Conservation (phyloP, 192 early-diverging fungal genomes). For the Backusella mclennaniae region DNA sequence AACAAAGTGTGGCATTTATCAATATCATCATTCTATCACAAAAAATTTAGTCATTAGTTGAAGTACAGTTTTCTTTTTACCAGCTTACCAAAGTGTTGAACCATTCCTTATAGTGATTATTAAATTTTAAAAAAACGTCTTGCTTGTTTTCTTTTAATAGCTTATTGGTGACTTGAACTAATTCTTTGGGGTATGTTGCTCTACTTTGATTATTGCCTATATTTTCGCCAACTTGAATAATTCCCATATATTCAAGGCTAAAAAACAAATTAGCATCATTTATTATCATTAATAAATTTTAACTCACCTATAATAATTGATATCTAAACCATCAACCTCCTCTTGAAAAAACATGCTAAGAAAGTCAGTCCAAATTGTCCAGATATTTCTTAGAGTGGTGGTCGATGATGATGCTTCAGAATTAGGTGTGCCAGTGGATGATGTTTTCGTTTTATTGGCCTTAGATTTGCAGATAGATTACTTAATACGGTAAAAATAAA, state of each 20-base stretch:
- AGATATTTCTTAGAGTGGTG: background rate
- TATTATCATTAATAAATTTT: constrained; percentile 8
- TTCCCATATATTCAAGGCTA: background rate
- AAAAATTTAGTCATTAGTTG: background rate
- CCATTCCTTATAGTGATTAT: background rate
- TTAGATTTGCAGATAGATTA: constrained; percentile 3
- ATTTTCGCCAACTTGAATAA: background rate
- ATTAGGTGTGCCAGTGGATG: background rate
- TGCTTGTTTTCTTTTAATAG: background rate
- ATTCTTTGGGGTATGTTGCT: constrained; percentile 5
- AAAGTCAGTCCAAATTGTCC: constrained; percentile 1
- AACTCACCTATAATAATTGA: constrained; percentile 1
- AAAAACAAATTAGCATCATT: constrained; percentile 11
- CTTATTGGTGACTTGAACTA: background rate
- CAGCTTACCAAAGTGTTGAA: too few species aligned
- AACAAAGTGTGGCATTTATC: background rate
- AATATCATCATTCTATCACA: background rate
- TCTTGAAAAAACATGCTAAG: background rate
- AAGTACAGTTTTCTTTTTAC: background rate
- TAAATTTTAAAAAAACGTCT: constrained; percentile 8
- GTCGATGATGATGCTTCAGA: background rate
- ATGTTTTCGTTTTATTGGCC: background rate
- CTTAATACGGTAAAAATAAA: constrained; percentile 10
- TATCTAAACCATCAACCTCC: constrained; percentile 7
- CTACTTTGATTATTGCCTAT: constrained; percentile 7